phyloP scores from a whole-genome alignment of 2,329 filamentous ascomycete genomes.

The Fusarium heterosporum region DNA sequence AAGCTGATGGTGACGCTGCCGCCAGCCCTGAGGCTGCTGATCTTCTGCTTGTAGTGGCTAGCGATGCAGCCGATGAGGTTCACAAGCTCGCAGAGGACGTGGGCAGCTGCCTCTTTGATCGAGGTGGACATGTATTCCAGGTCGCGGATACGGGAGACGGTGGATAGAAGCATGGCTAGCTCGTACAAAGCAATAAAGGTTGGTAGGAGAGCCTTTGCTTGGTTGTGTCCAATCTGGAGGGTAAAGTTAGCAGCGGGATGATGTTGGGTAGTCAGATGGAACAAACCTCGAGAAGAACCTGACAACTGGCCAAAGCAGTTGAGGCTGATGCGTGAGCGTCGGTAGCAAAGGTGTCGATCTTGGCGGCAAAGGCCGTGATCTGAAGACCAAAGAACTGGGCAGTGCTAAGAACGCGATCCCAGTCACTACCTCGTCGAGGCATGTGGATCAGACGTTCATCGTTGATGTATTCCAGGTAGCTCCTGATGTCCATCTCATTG shows the following conservation, averaged over 20 bases:
- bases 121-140: conserved; percentile 50
- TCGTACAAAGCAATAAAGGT: conserved; percentile 56
- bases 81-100: conserved; percentile 53
- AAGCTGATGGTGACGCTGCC: conserved; percentile 50
- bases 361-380: conserved; percentile 52
- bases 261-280: accelerated
- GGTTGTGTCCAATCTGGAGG: conserved; percentile 53
- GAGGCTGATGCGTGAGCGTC: conserved; percentile 41
- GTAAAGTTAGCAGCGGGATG: neutral
- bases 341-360: conserved; percentile 46
- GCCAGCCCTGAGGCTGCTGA: conserved; percentile 47
- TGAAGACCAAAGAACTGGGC: conserved; percentile 58
- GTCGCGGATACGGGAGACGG: conserved; percentile 53
- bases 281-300: conserved; percentile 54
- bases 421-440: conserved; percentile 55
- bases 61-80: conserved; percentile 52
- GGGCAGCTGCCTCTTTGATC: conserved; percentile 50
- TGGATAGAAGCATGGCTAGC: conserved; percentile 53
- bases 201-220: conserved; percentile 53
- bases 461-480: conserved; percentile 53
- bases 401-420: conserved; percentile 55
- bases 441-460: conserved; percentile 57
- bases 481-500: conserved; percentile 35
- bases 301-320: conserved; percentile 54
- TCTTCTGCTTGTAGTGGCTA: conserved; percentile 51